A percentile compares a stretch with the other conserved stretches of the same genome.
Evolutionary conservation across 495 filamentous ascomycete species (phyloP).

Genomic region (Hypoxylon trugodes): DNA sequence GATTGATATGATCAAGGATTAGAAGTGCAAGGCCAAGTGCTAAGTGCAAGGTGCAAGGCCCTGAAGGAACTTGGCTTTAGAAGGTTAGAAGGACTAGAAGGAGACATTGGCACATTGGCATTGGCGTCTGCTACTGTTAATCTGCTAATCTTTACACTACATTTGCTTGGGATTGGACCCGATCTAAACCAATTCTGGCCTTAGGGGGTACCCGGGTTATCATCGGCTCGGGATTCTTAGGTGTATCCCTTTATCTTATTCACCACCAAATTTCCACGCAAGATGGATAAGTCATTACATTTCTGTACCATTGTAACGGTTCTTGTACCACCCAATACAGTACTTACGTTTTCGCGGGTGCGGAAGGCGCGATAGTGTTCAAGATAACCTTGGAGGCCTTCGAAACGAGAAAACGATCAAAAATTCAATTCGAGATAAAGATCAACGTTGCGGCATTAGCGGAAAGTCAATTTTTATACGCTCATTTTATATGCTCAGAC

Average conservation of each 20-base stretch:
- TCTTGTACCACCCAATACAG: background rate
- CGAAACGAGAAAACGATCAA: background rate
- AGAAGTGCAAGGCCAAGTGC: conserved; percentile 9
- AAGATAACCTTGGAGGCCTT: conserved; percentile 1
- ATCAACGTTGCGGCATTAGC: conserved; percentile 1
- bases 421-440: conserved; percentile 6
- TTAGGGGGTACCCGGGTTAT: conserved; percentile 32
- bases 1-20: conserved; percentile 40
- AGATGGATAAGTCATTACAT: conserved; percentile 7
- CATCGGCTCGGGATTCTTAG: conserved; percentile 28
- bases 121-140: conserved; percentile 11
- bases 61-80: too few relatives aligned
- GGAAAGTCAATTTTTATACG: background rate
- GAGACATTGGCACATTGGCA: conserved; percentile 5
- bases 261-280: background rate
- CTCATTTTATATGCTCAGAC: background rate
- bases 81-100: too few relatives aligned
- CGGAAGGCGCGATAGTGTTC: conserved; percentile 1
- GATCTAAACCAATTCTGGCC: background rate
- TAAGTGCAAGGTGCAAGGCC: conserved; percentile 8
- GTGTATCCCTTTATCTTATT: conserved; percentile 3
- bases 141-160: conserved; percentile 5
- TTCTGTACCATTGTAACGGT: background rate
- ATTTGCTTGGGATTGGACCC: conserved; percentile 11
- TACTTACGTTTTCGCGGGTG: conserved; percentile 4